Evolutionary conservation across 2,329 filamentous ascomycete species (phyloP).

Genomic region (Neurospora crassa): DNA sequence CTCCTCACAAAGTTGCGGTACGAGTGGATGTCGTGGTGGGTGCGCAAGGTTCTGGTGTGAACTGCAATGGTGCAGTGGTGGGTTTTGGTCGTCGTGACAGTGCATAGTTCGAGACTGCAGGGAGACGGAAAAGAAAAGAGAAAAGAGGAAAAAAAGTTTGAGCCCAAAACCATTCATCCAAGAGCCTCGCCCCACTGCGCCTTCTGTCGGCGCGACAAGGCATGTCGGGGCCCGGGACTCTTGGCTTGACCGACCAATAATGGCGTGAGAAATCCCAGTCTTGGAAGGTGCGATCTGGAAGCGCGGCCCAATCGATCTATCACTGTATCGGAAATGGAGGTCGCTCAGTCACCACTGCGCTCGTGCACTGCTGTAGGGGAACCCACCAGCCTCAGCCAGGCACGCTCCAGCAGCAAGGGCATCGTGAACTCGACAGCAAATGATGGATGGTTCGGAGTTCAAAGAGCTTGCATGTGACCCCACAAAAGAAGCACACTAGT

Average conservation of each 20-base stretch:
- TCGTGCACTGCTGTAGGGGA: not conserved
- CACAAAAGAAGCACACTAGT: not conserved
- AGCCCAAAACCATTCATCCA: not conserved
- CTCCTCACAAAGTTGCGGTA: not conserved
- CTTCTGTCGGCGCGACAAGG: not conserved
- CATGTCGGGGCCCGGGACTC: not conserved
- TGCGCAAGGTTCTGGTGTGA: not conserved
- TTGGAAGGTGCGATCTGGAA: not conserved
- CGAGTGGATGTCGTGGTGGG: not conserved
- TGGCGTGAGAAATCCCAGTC: not conserved
- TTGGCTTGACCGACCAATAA: not conserved
- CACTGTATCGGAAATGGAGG: not conserved
- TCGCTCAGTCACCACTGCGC: not conserved
- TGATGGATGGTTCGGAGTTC: not conserved
- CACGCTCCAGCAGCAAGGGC: not conserved
- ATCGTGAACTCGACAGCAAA: not conserved
- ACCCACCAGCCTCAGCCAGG: not conserved
- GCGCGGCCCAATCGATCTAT: not conserved
- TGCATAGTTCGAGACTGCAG: not conserved
- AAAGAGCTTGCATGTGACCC: not conserved
- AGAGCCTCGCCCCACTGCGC: not conserved
- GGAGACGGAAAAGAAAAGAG: not conserved
- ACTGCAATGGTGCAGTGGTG: not conserved
- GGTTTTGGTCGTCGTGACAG: not conserved
- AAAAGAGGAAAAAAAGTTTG: not conserved